Evolutionary conservation across 371 early-diverging fungal species (phyloP), one percentile per base, ranked within the genome.

Genomic region (Batkoa obscura): DNA sequence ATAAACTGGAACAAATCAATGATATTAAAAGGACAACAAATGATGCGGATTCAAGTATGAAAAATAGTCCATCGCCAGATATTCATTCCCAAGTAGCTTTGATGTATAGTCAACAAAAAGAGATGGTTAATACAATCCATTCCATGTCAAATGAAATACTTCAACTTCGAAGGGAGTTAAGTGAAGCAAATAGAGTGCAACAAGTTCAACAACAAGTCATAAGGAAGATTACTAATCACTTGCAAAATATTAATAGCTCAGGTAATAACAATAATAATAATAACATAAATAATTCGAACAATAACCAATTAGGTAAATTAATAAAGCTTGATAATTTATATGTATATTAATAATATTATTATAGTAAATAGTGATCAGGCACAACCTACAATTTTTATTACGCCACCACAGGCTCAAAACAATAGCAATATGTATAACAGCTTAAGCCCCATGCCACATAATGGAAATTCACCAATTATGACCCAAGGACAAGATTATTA

Each of bases 11-110:
- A 59, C 68, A 87, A 54, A 65, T 88, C 13, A 85, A 86, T 59
- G 83, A 85, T 53, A 88, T 90, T 66, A 84, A 83, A 63, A 75
- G 90, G 54, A 87, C 89, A 64, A 74, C 88, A 8, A 78, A 85
- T 71, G 88, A 90, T 56, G 71, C 83, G 5, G 85, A 86, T 53
- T 69, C 73, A 4, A 64, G 74, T 52, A 66, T 84, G 43, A 70
- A 84, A 55, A 85, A 86, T 41, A 73, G 37, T 49, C 15, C 12
- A 8, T 36, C 76, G 9, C 81, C 81, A 8, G 88, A 88, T 59
- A 49, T 85, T 43, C 75, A 80, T 33, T 68, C 72, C 3, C 80
- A 81, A 62, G 67, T 87, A 57, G 75, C 79, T 13, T 69, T 82
- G 64, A 66, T 90, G 61, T 84, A 85, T 60, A 81, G 82, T 10